phyloP scores from a whole-genome alignment of 2,329 filamentous ascomycete species.

The Teratosphaeria nubilosa region DNA sequence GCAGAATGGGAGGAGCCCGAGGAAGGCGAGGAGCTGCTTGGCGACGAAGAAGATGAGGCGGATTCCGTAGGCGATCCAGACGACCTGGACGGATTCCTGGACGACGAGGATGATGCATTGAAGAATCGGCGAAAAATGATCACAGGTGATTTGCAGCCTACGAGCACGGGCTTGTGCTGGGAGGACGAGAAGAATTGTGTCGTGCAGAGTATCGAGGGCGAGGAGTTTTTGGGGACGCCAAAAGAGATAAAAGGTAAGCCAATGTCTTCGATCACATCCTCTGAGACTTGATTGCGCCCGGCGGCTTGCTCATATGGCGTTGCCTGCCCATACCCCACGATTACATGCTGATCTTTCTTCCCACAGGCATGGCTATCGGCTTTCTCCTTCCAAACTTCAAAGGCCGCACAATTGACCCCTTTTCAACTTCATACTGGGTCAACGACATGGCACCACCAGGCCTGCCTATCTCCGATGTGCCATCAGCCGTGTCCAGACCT shows the following conservation, averaged over 20 bases:
- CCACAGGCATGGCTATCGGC: constrained; percentile 17
- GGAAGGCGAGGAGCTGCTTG: constrained; percentile 56
- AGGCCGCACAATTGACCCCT: constrained; percentile 65
- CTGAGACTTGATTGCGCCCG: neutral
- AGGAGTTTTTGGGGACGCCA: constrained; percentile 2
- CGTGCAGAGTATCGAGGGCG: constrained; percentile 36
- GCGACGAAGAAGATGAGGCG: constrained; percentile 56
- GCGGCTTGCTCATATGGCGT: neutral
- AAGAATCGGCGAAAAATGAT: constrained; percentile 48
- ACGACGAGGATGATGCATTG: constrained; percentile 64
- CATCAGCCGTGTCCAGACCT: constrained; percentile 18
- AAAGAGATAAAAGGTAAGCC: constrained; percentile 6
- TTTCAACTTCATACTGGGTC: constrained; percentile 71
- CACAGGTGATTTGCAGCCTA: constrained; percentile 61
- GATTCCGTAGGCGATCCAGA: constrained; percentile 68
- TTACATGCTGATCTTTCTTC: constrained; percentile 8
- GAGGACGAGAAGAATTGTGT: constrained; percentile 49
- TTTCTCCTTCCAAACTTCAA: constrained; percentile 19
- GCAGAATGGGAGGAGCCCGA: constrained; percentile 68
- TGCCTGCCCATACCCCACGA: neutral
- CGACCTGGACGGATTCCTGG: constrained; percentile 82
- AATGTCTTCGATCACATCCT: constrained; percentile 20
- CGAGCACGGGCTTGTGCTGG: constrained; percentile 75
- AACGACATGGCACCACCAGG: constrained; percentile 17
- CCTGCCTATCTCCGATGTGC: constrained; percentile 10